phyloP scores from a whole-genome alignment of 1,284 basidiomycete species.

The Cryptococcus sp. region DNA sequence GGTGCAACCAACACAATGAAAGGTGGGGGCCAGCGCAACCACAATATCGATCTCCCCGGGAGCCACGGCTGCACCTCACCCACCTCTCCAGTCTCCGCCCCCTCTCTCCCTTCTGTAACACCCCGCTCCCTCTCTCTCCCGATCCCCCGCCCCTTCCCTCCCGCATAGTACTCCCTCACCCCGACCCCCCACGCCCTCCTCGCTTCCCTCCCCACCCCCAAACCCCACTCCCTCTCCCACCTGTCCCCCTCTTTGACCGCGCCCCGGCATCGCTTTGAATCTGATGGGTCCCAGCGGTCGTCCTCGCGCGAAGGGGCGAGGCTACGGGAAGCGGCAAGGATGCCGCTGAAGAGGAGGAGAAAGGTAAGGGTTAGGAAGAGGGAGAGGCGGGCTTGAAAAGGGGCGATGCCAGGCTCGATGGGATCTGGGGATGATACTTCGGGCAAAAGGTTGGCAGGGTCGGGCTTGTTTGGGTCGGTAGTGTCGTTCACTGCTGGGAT shows the following conservation, averaged over 20 bases:
- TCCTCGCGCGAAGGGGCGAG: not conserved
- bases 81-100: not conserved
- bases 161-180: constrained; percentile 4
- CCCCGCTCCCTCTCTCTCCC: constrained; percentile 4
- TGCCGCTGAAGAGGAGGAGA: constrained; percentile 17
- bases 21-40: too few relatives aligned
- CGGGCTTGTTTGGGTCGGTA: not conserved
- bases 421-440: constrained; percentile 1
- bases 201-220: constrained; percentile 10
- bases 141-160: constrained; percentile 6
- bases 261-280: constrained; percentile 14
- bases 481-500: not conserved
- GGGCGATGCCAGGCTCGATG: constrained; percentile 24
- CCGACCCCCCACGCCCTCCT: constrained; percentile 7
- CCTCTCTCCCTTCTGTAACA: not conserved
- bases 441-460: not conserved
- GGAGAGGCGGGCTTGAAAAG: constrained; percentile 22
- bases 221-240: constrained; percentile 19
- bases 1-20: too few relatives aligned
- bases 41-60: too few relatives aligned
- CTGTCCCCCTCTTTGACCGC: constrained; percentile 12
- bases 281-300: constrained; percentile 3
- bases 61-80: not conserved
- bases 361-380: constrained; percentile 24
- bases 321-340: constrained; percentile 12